Percentiles rank a stretch among this genome's conserved stretches.
phyloP scores from a whole-genome alignment of 2,329 filamentous ascomycete species.

The Xylaria sp. region DNA sequence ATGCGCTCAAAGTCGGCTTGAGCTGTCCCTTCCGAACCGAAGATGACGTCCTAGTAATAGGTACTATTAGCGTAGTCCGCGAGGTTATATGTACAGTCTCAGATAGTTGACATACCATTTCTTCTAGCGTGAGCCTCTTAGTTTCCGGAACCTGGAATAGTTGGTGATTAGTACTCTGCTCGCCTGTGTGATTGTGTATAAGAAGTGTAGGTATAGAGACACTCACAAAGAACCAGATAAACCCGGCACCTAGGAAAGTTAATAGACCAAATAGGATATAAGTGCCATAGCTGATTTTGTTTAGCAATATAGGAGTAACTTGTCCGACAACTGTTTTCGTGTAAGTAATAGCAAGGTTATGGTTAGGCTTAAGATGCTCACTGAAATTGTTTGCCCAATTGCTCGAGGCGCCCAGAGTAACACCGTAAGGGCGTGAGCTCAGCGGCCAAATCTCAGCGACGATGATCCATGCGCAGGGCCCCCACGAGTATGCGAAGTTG shows the following conservation, averaged over 20 bases:
- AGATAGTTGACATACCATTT: conserved; percentile 60
- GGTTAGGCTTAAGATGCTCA: conserved; percentile 22
- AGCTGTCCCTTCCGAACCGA: conserved; percentile 73
- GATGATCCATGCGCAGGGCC: conserved; percentile 79
- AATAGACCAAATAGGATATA: conserved; percentile 77
- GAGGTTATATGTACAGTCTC: not conserved
- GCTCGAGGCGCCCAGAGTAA: conserved; percentile 72
- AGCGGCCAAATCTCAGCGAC: conserved; percentile 80
- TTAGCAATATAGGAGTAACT: conserved; percentile 75
- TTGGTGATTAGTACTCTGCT: not conserved
- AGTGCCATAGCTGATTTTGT: conserved; percentile 73
- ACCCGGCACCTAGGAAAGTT: conserved; percentile 69
- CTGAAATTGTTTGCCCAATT: conserved; percentile 71
- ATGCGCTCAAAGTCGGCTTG: conserved; percentile 76
- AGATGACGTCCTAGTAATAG: conserved; percentile 68
- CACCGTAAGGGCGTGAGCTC: conserved; percentile 75
- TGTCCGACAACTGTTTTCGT: conserved; percentile 70
- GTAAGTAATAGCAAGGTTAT: conserved; percentile 1
- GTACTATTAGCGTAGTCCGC: not conserved
- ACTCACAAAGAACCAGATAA: conserved; percentile 70
- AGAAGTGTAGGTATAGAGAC: not conserved
- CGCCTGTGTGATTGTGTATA: no score
- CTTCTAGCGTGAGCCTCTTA: conserved; percentile 71
- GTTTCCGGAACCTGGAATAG: conserved; percentile 64
- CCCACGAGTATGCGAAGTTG: conserved; percentile 81